Evolutionary conservation across 2,329 filamentous ascomycete species (phyloP), one percentile per base, ranked within the genome.

Genomic region (Graphiopsis chlorocephala): DNA sequence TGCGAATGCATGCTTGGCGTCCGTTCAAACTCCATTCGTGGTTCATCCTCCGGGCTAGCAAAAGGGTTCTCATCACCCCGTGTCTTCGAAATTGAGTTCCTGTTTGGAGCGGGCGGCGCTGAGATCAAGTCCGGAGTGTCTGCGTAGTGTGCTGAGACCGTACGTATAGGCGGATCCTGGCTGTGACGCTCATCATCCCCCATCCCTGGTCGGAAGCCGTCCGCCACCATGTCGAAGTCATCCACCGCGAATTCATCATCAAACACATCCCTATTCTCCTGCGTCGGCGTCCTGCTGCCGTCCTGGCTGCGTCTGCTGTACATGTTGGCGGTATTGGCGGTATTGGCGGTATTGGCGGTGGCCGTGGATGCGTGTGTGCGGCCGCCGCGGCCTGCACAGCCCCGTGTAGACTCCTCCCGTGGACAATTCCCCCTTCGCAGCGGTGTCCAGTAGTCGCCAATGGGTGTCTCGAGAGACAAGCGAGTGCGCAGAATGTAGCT

Each of bases 221-320:
- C 80, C 63, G 78, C 80, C 29, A 81, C 76, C 35, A 73, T 75
- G n/a, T 78, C 79, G 66, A 77, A 78, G 66, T 82, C 78, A 57
- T 76, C 73, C 61, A 80, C 71, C 67, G 80, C 81, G 69, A 77
- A 78, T 66, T 82, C 79, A 71, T 83, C 81, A 72, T 79, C 80
- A 68, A 83, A 83, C 63, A 83, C 77, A 72, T 83, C 77, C 61
- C 73, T 70, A 64, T 76, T 78, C 66, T 74, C 76, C 35, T 68
- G 66, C 28, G 68, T 67, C 17, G 73, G 70, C 53, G 71, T 73
- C 65, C 61, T 63, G 66, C 70, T 67, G 63, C 65, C 73, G 65
- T 73, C 70, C 64, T 64, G 48, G 48, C 60, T 62, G 48, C 60
- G 60, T 55, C 60, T 62, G 48, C 48, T 52, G 48, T 62, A 53